Evolutionary conservation across 2,329 filamentous ascomycete species (phyloP), one percentile per base, ranked within the genome.

Genomic region (Alternaria consortialis): DNA sequence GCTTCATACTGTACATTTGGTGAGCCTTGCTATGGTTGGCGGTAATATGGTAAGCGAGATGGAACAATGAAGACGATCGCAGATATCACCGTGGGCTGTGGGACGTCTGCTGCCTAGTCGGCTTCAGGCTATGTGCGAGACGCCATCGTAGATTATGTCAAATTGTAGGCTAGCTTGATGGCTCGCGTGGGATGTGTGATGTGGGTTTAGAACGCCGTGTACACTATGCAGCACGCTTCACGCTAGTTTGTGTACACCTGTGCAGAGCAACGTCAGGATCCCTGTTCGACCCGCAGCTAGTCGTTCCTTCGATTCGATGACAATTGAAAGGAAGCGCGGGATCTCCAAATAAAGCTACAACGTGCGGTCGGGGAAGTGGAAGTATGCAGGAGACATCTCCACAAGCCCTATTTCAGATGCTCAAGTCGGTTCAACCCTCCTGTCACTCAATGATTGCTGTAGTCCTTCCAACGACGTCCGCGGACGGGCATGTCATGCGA

Each of bases 361-460:
- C 37, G 58, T 58, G 56, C 57, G 36, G 23, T 32, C 56, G 56
- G 60, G 60, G 62, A 61, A 53, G 60, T 27, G 39, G 64, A 58
- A 29, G 50, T 47, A 42, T 29, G 23, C 50, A 23, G 37, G 48
- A n/a, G 32, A 25, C 59, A 32, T 42, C 23, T 20, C 37, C 54
- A 43, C 37, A 20, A 48, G 32, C 56, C 57, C 51, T 62, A 37
- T 44, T 61, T 43, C 57, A 42, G 50, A 31, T 52, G 3, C 36
- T 7, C 3, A 44, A 13, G 17, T 12, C 12, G 36, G 15, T 43
- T 51, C 13, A 40, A 46, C 32, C 48, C 47, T 54, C 44, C 42
- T 56, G 25, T 25, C 34, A 50, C 54, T 62, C 47, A 63, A 65
- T 56, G 48, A 52, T 47, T 63, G 60, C 53, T 37, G 54, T 42